phyloP scores from a whole-genome alignment of 192 early-diverging fungal genomes.

The Mortierella hygrophila region DNA sequence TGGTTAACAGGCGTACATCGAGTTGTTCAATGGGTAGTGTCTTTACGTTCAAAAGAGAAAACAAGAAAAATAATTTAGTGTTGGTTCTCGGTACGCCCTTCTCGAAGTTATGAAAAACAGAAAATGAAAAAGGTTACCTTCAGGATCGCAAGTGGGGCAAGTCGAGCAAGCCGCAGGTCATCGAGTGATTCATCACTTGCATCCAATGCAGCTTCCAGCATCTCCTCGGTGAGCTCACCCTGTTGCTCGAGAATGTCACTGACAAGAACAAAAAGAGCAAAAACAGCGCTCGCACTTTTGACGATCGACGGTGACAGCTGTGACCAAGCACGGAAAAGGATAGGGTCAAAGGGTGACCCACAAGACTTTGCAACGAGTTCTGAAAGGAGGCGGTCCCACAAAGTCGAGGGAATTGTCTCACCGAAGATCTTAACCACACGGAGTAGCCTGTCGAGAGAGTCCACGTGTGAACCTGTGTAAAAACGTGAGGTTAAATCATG shows the following conservation, averaged over 20 bases:
- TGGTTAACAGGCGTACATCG: not conserved
- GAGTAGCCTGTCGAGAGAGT: not conserved
- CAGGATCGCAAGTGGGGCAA: conserved; percentile 18
- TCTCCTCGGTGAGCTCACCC: conserved; percentile 17
- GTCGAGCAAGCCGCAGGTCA: conserved; percentile 21
- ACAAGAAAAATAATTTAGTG: not conserved
- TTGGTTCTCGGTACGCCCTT: not conserved
- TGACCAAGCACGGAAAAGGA: conserved; percentile 24
- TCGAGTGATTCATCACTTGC: conserved; percentile 38
- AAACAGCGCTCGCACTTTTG: conserved; percentile 10
- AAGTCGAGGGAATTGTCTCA: not conserved
- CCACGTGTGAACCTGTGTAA: not conserved
- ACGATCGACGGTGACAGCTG: conserved; percentile 12
- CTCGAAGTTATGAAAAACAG: not conserved
- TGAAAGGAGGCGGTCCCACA: conserved; percentile 12
- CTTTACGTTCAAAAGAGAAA: not conserved
- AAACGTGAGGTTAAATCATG: not conserved
- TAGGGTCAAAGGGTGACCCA: conserved; percentile 1
- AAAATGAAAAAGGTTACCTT: conserved; percentile 12
- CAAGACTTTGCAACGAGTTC: conserved; percentile 14
- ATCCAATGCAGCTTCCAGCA: conserved; percentile 24
- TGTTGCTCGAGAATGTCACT: conserved; percentile 23
- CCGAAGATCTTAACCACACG: conserved; percentile 15
- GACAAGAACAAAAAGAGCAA: not conserved
- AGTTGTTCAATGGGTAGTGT: not conserved